A percentile compares a stretch with the other conserved stretches of the same genome.
These are phyloP conservation scores for Penicillium sp. DNA, from an alignment of 2,329 filamentous ascomycete species.

Conservation along the genomic window DNA sequence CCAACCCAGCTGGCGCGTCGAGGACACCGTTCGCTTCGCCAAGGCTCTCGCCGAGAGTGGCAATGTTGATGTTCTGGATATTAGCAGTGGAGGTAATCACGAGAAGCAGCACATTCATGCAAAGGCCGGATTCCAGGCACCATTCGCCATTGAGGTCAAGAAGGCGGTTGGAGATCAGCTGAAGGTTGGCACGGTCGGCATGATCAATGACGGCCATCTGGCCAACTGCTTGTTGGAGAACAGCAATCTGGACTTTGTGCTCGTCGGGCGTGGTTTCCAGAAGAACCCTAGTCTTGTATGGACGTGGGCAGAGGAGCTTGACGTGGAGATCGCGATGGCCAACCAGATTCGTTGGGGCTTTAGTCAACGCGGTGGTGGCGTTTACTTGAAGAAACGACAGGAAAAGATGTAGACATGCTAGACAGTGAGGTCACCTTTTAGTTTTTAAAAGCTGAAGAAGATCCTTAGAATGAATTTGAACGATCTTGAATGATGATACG, in stretches of 20 bases:
- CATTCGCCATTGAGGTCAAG: conserved; percentile 72
- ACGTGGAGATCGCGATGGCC: conserved; percentile 70
- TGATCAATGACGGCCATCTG: conserved; percentile 68
- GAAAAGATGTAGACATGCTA: conserved; percentile 17
- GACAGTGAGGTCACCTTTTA: not conserved
- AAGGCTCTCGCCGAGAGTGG: conserved; percentile 68
- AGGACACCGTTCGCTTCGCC: conserved; percentile 66
- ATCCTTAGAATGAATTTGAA: not conserved
- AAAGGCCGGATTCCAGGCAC: conserved; percentile 71
- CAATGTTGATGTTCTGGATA: conserved; percentile 75
- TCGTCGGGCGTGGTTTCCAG: conserved; percentile 75
- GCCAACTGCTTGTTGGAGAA: conserved; percentile 63
- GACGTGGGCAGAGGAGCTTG: conserved; percentile 70
- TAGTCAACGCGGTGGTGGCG: conserved; percentile 20
- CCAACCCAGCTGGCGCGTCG: conserved; percentile 66
- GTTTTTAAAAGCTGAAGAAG: not conserved
- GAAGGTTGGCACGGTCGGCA: conserved; percentile 72
- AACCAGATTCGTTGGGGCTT: conserved; percentile 69
- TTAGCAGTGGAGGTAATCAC: conserved; percentile 75
- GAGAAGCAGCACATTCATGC: conserved; percentile 44
- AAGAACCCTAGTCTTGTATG: conserved; percentile 79
- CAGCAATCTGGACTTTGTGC: conserved; percentile 65
- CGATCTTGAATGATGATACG: not conserved
- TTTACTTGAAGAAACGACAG: conserved; percentile 20
- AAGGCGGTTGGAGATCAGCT: conserved; percentile 71